A percentile compares a stretch with the other conserved stretches of the same genome.
phyloP scores from a whole-genome alignment of 2,329 filamentous ascomycete species.

The Cladophialophora carrionii region DNA sequence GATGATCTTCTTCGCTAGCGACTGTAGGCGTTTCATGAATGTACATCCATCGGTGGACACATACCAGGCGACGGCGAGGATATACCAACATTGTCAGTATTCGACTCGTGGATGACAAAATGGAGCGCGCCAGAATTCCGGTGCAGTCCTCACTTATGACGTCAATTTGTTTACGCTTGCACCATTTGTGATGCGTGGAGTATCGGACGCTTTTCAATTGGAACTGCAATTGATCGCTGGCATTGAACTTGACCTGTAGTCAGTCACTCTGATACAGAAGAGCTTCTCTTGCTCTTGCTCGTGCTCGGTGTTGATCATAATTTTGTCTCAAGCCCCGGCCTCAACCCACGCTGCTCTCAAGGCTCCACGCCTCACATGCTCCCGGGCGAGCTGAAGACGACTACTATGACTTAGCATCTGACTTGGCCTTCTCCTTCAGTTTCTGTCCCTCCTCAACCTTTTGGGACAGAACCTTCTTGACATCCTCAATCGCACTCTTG shows the following conservation, averaged over 20 bases:
- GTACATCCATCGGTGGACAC: neutral
- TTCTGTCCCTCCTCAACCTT: constrained; percentile 58
- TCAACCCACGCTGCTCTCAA: neutral
- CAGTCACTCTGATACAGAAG: neutral
- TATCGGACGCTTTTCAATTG: neutral
- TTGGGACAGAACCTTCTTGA: constrained; percentile 51
- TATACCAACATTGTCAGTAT: neutral
- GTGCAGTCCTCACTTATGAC: neutral
- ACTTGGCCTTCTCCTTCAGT: constrained; percentile 55
- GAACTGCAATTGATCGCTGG: neutral
- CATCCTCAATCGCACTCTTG: constrained; percentile 64
- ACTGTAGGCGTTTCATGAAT: constrained; percentile 10
- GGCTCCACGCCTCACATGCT: neutral
- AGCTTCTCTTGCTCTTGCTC: neutral
- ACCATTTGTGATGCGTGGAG: neutral
- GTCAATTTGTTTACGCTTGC: neutral
- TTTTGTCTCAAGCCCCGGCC: neutral
- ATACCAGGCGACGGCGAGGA: neutral
- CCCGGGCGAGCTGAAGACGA: neutral
- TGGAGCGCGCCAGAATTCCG: constrained; percentile 14
- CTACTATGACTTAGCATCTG: constrained; percentile 11
- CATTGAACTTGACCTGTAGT: neutral
- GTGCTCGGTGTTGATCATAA: neutral
- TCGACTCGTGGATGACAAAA: neutral
- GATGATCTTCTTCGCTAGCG: neutral